Evolutionary conservation across 108 stramenopile genomes (phyloP).

Genomic region (Mediolabrus comicus): DNA sequence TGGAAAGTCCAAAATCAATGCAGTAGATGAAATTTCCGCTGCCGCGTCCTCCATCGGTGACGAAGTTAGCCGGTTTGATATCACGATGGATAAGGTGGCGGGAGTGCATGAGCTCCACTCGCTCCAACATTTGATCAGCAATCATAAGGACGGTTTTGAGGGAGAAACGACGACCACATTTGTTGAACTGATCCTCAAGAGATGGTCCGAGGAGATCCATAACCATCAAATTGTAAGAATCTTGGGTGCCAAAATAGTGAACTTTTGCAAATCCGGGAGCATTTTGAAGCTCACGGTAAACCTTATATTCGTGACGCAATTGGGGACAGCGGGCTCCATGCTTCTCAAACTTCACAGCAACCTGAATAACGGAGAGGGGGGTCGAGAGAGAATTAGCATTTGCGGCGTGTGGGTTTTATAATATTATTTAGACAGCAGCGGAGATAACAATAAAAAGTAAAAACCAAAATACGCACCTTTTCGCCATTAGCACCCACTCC

Average conservation of each 20-base stretch:
- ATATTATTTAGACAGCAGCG: neutral
- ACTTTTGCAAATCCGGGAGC: slow-evolving; percentile 95
- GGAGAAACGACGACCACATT: slow-evolving; percentile 93
- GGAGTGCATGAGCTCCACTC: slow-evolving; percentile 97
- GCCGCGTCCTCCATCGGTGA: slow-evolving; percentile 83
- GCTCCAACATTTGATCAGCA: slow-evolving; percentile 97
- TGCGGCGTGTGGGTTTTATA: neutral
- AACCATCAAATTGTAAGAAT: slow-evolving; percentile 99
- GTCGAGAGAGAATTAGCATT: neutral
- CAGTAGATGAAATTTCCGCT: slow-evolving; percentile 92
- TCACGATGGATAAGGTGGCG: slow-evolving; percentile 96
- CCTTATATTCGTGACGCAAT: slow-evolving; percentile 99
- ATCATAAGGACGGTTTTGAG: slow-evolving; percentile 96
- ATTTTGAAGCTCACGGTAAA: slow-evolving; percentile 98
- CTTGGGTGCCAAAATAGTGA: slow-evolving; percentile 96
- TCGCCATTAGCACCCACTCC: slow-evolving; percentile 90
- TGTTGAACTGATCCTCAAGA: slow-evolving; percentile 98
- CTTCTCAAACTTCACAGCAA: slow-evolving; percentile 93
- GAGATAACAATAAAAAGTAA: neutral
- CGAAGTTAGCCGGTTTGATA: slow-evolving; percentile 98
- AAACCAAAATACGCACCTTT: slow-evolving; percentile 46
- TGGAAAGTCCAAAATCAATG: slow-evolving; percentile 98
- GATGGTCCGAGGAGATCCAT: slow-evolving; percentile 99
- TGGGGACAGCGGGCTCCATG: slow-evolving; percentile 93
- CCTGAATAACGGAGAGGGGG: slow-evolving; percentile 48